Percentiles rank a stretch among this genome's conserved stretches.
Evolutionary conservation across 2,329 filamentous ascomycete genomes (phyloP).

Genomic region (Thermochaetoides dissita): DNA sequence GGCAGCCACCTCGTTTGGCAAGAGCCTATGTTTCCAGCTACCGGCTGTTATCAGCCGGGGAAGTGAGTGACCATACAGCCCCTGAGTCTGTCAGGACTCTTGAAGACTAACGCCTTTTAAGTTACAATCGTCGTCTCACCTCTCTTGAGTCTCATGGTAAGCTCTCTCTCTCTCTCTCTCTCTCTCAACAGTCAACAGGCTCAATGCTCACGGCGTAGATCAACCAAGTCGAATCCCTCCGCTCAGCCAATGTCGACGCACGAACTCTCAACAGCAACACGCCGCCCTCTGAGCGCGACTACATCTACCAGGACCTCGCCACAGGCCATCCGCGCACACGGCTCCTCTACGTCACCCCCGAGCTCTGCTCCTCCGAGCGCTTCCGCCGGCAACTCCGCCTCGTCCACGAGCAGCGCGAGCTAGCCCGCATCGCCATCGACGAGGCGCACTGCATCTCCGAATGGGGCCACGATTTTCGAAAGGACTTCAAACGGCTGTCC

Average conservation of each 20-base stretch:
- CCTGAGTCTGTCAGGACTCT: no score
- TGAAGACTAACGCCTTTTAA: constrained; percentile 19
- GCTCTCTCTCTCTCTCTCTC: constrained; percentile 9
- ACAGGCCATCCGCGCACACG: constrained; percentile 74
- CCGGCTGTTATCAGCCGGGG: constrained; percentile 79
- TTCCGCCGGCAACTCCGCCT: constrained; percentile 64
- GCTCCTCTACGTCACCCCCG: constrained; percentile 85
- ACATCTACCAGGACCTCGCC: constrained; percentile 67
- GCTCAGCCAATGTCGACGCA: constrained; percentile 60
- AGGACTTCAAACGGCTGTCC: constrained; percentile 70
- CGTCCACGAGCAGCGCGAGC: constrained; percentile 66
- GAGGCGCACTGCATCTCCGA: constrained; percentile 96
- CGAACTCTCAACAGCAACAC: constrained; percentile 82
- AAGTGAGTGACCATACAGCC: constrained; percentile 39
- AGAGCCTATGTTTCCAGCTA: constrained; percentile 84
- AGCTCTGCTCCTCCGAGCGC: constrained; percentile 62
- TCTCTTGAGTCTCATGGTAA: constrained; percentile 74
- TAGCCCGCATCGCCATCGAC: constrained; percentile 80
- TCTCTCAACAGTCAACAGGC: background rate
- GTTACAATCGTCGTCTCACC: constrained; percentile 87
- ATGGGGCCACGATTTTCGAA: constrained; percentile 97
- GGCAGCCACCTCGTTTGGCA: constrained; percentile 81
- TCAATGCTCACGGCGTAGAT: constrained; percentile 37
- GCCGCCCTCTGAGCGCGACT: constrained; percentile 44
- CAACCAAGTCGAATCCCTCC: constrained; percentile 78